Evolutionary conservation across 2,329 filamentous ascomycete species (phyloP).

Genomic region (Talaromyces verruculosus): DNA sequence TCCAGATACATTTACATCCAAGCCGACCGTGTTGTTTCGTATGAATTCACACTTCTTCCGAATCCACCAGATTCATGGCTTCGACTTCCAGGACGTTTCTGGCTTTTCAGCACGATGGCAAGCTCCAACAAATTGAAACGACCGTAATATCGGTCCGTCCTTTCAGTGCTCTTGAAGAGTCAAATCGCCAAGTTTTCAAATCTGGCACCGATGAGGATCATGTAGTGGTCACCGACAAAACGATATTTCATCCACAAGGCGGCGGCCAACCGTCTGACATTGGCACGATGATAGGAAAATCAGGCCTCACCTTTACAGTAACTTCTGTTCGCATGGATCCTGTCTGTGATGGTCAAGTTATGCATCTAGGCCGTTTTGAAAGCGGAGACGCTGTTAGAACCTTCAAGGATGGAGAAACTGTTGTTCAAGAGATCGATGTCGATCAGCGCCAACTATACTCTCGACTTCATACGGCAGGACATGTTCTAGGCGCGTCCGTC

Average conservation of each 20-base stretch:
- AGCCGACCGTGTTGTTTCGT: not conserved
- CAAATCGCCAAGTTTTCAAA: constrained; percentile 42
- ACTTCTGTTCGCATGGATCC: constrained; percentile 29
- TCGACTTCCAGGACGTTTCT: not conserved
- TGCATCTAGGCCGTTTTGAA: constrained; percentile 29
- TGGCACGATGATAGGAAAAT: constrained; percentile 25
- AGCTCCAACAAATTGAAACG: constrained; percentile 47
- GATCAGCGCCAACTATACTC: constrained; percentile 32
- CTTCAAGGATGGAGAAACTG: constrained; percentile 25
- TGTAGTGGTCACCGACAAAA: constrained; percentile 28
- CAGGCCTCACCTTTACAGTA: constrained; percentile 27
- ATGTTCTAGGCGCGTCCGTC: constrained; percentile 33
- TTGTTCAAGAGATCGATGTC: constrained; percentile 29
- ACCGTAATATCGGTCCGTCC: constrained; percentile 51
- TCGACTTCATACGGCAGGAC: constrained; percentile 34
- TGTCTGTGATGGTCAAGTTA: constrained; percentile 25
- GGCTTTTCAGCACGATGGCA: constrained; percentile 41
- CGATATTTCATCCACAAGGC: constrained; percentile 34
- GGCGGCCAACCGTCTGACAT: constrained; percentile 32
- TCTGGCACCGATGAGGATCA: constrained; percentile 22
- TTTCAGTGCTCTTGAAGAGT: constrained; percentile 52
- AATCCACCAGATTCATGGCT: not conserved
- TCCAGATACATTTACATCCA: not conserved
- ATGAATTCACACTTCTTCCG: not conserved
- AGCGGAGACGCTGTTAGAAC: not conserved